Evolutionary conservation across 495 filamentous ascomycete species (phyloP), one percentile per base, ranked within the genome.

Genomic region (Aspergillus sclerotioniger): DNA sequence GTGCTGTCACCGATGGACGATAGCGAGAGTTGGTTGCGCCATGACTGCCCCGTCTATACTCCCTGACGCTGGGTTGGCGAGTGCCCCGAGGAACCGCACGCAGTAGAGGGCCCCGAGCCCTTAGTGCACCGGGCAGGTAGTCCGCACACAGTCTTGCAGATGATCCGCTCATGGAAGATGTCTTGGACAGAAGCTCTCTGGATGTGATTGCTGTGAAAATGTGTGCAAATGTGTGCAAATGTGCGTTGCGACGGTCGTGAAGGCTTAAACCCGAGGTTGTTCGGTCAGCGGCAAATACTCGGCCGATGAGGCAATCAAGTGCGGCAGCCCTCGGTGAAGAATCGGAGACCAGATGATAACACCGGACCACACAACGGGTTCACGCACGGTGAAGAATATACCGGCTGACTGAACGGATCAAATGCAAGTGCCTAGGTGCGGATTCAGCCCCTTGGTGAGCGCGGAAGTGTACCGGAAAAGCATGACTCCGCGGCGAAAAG

Each of bases 91-190:
- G 41, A 13, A 62, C 62, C 44, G 58, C 60, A 29, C 59, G 68
- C 29, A 66, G 51, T 17, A 51, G 31, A 5, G 61, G 62, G 21
- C 58, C 62, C 15, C 65, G 54, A n/a, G 66, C 28, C 56, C 68
- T 59, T 54, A 74, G 63, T 33, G 71, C 68, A 51, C 63, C 59
- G 15, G 71, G 68, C 43, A 74, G 55, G 53, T 66, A 70, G 45
- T 74, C 67, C 21, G 69, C 64, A 64, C 71, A 70, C 33, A 75
- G 59, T 57, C 65, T 73, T 29, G 65, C 65, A 28, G 72, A 69
- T 15, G 69, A 59, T 21, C 67, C 66, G 52, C 67, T 75, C 71
- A 76, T 74, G 61, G 47, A 50, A 16, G 28, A 0, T 16, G 21
- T 2, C 17, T 47, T 28, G 21, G 16, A 47, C 12, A 32, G 15